Evolutionary conservation across 2,329 filamentous ascomycete genomes (phyloP), one percentile per base, ranked within the genome.

Genomic region (Pseudocercospora crystallina): DNA sequence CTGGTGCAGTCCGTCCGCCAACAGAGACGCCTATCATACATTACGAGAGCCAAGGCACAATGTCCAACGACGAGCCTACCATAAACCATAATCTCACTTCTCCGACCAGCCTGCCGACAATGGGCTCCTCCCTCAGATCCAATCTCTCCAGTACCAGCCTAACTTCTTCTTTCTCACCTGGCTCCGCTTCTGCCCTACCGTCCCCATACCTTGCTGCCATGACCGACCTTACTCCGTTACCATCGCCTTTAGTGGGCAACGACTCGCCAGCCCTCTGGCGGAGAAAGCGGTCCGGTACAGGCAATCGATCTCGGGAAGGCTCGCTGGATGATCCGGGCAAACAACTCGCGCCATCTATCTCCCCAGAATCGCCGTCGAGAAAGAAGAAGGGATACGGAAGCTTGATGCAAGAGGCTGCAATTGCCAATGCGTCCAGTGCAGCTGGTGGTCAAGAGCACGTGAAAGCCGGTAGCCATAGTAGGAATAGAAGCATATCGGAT

Each of bases 401-500:
- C 51, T 61, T 78, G 30, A 69, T 73, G 54, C 68, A 73, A 26
- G 74, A 76, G 49, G 63, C 61, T 11, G 57, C 62, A 9, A 58
- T 63, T 29, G 59, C 58, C 57, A 63, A 61, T 40, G 56, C 56
- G 15, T 36, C 52, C 11, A 51, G 47, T n/a, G 59, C 58, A 11
- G 43, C 41, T 14, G 61, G 53, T 14, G 50, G 41, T 40, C 59
- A 64, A 35, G 61, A 63, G 40, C 60, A 56, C 13, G 48, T 44
- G 17, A 57, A 60, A 42, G 38, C 52, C 36, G 47, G 35, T 17
- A 39, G 57, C 13, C 87, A 67, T 49, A 75, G 76, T 10, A 81
- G 88, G 52, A 90, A 94, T 68, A 81, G 91, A 61, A 96, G 91
- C 69, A 75, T 94, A 20, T 96, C 90, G 73, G 91, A 96, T 58